Conservation (phyloP, 352 stramenopile genomes). For the Hyaloperonospora brassicae region DNA sequence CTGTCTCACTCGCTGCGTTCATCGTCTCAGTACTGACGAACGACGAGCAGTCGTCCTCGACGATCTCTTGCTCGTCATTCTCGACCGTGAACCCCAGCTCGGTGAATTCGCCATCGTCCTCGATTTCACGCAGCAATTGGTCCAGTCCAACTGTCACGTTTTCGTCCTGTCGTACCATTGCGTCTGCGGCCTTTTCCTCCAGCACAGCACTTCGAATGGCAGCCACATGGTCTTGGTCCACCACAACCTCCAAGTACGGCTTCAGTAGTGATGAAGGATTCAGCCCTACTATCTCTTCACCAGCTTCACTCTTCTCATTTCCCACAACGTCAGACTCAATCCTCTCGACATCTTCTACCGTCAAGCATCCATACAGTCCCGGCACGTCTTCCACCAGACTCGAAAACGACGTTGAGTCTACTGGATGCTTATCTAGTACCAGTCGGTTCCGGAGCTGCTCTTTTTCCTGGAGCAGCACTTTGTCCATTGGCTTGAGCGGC, state of each 20-base stretch:
- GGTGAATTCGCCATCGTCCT: conserved; percentile 55
- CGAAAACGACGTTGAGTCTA: conserved; percentile 32
- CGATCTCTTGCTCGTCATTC: conserved; percentile 23
- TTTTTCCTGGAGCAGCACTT: conserved; percentile 17
- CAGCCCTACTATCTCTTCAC: conserved; percentile 31
- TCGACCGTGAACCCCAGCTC: conserved; percentile 53
- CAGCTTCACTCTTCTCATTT: conserved; percentile 6
- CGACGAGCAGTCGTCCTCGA: conserved; percentile 3
- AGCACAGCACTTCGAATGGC: conserved; percentile 46
- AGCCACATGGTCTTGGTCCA: conserved; percentile 41
- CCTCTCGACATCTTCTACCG: conserved; percentile 34
- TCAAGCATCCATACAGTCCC: conserved; percentile 47
- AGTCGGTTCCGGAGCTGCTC: conserved; percentile 36
- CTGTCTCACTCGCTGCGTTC: neutral
- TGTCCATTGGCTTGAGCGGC: conserved; percentile 8
- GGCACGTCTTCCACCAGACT: conserved; percentile 45
- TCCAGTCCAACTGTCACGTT: conserved; percentile 55
- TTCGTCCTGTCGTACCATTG: conserved; percentile 44
- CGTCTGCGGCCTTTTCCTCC: conserved; percentile 53
- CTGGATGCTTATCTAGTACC: conserved; percentile 17
- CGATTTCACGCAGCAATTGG: conserved; percentile 57
- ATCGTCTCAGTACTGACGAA: neutral
- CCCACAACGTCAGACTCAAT: conserved; percentile 14
- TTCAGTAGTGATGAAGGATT: conserved; percentile 50
- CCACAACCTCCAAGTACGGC: conserved; percentile 61